Evolutionary conservation across 345 rosid species (phyloP).

Genomic region (Mercurialis annua): DNA sequence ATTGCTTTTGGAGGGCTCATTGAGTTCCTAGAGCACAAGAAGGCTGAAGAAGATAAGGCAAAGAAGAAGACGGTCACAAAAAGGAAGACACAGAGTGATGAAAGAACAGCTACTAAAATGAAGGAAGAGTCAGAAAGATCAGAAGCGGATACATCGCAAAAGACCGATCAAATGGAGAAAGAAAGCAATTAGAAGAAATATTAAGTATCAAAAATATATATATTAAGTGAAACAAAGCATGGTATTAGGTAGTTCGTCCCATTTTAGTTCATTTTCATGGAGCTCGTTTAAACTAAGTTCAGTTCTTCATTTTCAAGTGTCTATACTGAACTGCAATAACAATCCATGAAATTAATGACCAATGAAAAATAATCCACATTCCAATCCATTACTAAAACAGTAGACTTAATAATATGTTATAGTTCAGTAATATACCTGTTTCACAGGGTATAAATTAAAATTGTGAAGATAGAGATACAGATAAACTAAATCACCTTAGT

Average conservation of each 20-base stretch:
- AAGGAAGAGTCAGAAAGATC: neutral
- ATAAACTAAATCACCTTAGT: constrained; percentile 46
- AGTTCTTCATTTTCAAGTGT: no score
- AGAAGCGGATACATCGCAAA: neutral
- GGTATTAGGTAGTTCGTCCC: no score
- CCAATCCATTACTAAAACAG: constrained; percentile 17
- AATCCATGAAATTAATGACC: no score
- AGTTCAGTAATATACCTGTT: neutral
- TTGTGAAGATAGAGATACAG: constrained; percentile 3
- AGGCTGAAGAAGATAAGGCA: neutral
- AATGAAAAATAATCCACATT: neutral
- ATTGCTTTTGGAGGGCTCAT: constrained; percentile 19
- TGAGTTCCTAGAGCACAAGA: constrained; percentile 22
- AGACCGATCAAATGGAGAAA: neutral
- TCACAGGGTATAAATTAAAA: neutral
- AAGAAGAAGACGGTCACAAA: no score
- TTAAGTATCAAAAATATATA: no score
- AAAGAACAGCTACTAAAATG: neutral
- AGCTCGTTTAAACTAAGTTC: no score
- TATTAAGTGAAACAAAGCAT: no score
- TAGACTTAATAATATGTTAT: constrained; percentile 1
- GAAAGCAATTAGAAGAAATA: neutral
- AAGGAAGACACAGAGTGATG: neutral
- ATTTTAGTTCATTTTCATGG: no score
- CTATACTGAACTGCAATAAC: neutral